Conservation (phyloP, 2,329 filamentous ascomycete species). For the Helminthosporium solani region DNA sequence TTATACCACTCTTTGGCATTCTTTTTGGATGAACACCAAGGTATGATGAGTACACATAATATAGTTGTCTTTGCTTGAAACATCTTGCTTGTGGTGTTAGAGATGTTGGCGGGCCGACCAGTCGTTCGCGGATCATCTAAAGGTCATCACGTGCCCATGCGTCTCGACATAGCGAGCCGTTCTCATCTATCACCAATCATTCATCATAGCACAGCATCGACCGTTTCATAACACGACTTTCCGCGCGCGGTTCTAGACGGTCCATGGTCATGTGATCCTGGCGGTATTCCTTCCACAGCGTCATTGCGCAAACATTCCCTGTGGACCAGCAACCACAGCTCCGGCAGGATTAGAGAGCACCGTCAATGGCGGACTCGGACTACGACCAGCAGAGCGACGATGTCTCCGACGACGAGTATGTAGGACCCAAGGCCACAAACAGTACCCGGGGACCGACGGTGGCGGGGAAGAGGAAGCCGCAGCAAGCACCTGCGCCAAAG, state of each 20-base stretch:
- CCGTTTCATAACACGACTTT: not conserved
- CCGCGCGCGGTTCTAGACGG: not conserved
- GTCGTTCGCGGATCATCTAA: not conserved
- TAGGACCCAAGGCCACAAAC: constrained; percentile 40
- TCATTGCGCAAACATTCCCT: not conserved
- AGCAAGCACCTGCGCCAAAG: constrained; percentile 37
- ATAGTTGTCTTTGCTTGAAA: too few relatives aligned
- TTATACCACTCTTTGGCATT: constrained; percentile 37
- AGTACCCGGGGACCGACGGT: constrained; percentile 28
- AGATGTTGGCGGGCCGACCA: not conserved
- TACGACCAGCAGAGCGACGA: constrained; percentile 67
- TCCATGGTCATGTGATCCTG: not conserved
- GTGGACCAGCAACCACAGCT: not conserved
- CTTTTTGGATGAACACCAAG: constrained; percentile 32
- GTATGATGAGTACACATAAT: constrained; percentile 35
- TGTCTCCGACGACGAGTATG: constrained; percentile 64
- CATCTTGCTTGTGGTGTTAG: not conserved
- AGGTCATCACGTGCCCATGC: constrained; percentile 11
- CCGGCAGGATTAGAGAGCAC: too few relatives aligned
- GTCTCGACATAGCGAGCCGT: not conserved
- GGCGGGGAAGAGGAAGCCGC: constrained; percentile 21
- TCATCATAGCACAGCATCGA: not conserved
- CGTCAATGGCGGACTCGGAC: constrained; percentile 69
- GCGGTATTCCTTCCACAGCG: not conserved
- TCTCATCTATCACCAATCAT: not conserved